Evolutionary conservation across 1,139 yeast genomes (phyloP), one percentile per base, ranked within the genome.

Genomic region (Suhomyces choctaworum): DNA sequence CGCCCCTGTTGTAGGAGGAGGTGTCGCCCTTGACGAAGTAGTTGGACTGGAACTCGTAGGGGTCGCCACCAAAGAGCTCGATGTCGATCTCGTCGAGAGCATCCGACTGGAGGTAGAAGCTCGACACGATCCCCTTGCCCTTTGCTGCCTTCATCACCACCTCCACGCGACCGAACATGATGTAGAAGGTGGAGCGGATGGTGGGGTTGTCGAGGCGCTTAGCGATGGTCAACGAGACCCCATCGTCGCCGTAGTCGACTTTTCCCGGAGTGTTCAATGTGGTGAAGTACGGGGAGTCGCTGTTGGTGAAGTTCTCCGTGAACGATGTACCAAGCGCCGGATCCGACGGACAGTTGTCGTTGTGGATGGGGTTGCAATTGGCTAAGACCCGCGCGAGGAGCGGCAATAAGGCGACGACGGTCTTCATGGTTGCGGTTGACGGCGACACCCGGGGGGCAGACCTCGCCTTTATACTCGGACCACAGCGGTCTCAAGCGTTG

Each of bases 31-130:
- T 83, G 25, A 87, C 77, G 62, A 87, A 89, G 58, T 63, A 89
- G 59, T 89, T 88, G 23, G 92, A 73, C 62, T 87, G 96, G 52
- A 85, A 80, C 53, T 82, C 78, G 27, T 75, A 67, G 13, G 68
- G 69, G 52, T 86, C 92, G 36, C 84, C 79, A 16, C 96, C 96
- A 37, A 84, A 69, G 77, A 92, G 80, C 58, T 88, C 96, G 34
- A 86, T 60, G 62, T 88, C 96, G 29, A 88, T 78, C 62, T 88
- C 96, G 59, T 88, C 96, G 44, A 82, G 65, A 50, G 83, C 95
- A 56, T 88, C 96, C 47, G 89, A 80, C 58, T 87, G 95, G 41
- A 88, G 67, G 47, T 81, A 87, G 51, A 87, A 80, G 2, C 90
- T 80, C 0, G 96, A 84, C 15, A 88, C 77, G 25, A 88, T 72